Evolutionary conservation across 1,284 basidiomycete genomes (phyloP), one percentile per base, ranked within the genome.

Genomic region (Trichosporon inkin): DNA sequence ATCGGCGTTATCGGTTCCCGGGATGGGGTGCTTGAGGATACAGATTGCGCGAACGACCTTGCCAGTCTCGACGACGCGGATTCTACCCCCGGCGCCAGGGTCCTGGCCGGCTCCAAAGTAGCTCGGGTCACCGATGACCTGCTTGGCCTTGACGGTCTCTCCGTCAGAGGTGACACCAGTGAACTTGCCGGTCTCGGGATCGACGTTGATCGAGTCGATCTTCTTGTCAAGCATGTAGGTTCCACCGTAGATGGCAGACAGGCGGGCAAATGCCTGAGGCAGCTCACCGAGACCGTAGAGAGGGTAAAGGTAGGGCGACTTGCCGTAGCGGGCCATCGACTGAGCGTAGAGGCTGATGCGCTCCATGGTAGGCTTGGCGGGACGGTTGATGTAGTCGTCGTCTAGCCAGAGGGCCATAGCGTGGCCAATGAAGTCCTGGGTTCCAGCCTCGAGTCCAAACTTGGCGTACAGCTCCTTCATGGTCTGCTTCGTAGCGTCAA

Each of bases 211-310:
- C 77, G 91, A 86, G 67, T 97, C 88, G 70, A 97, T 89, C 61
- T 83, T 83, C 82, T 99, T 99, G 83, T 98, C 93, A 61, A 99
- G 88, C 96, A 99, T 99, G 82, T 99, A 99, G 16, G 96, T 99
- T 56, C 96, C 96, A 57, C 96, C 96, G 77, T 99, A 98, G 77
- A 99, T 98, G 69, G 96, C 96, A 67, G 90, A 94, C 60, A 98
- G 84, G 75, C 96, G 92, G 16, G 96, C 96, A 74, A 99, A 99
- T 2, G 95, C 92, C 77, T 99, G 96, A 19, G 96, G 96, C 54
- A 99, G 88, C 80, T 99, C 96, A 69, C 96, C 96, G 55, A 99
- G 89, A 67, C 96, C 96, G 79, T 99, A 99, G 57, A 98, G 85
- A 14, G 96, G 96, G 82, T 99, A 99, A 78, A 99, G 97, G 83